Evolutionary conservation across 352 stramenopile genomes (phyloP), one percentile per base, ranked within the genome.

Genomic region (Phytophthora ramorum): DNA sequence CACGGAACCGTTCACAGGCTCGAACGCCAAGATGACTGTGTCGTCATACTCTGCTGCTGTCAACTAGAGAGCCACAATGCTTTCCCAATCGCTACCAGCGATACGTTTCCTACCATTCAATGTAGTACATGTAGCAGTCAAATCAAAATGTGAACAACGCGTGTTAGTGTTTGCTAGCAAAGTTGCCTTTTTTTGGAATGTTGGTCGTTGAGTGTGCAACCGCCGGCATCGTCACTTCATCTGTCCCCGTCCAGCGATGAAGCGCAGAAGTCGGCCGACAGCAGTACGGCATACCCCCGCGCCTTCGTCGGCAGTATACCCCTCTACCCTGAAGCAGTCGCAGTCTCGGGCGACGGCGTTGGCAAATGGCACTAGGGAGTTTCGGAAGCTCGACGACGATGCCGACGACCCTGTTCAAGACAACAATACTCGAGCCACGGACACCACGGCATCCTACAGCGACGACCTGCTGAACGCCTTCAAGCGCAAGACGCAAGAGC

Each of bases 401-500:
- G 7, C 13, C 3, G 46, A 45, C 20, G 47, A 40, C 4, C 45
- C 52, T 34, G 19, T 10, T 13, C 16, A 56, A 35, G 45, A 49
- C 30, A 58, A 58, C 4, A 41, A 53, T 22, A 7, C 19, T 19
- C 17, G 20, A 26, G 49, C 20, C 14, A 12, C 40, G 9, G 14
- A 58, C 38, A 44, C 35, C 24, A n/a, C 22, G 13, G 38, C 45
- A 16, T 69, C 32, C 2, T 59, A 69, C 52, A 62, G 47, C 19
- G 52, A 73, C 12, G 44, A 69, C 3, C 16, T 73, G 35, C 19
- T 69, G 52, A 24, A 38, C n/a, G 47, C 53, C n/a, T 58, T 82
- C 47, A 79, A 81, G 35, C 69, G 67, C 45, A 88, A 83, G 47
- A 65, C 69, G 10, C 79, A 82, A 38, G 51, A 79, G 45, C 54